Conservation (phyloP, 2,329 filamentous ascomycete species). For the Biscogniauxia sp. region DNA sequence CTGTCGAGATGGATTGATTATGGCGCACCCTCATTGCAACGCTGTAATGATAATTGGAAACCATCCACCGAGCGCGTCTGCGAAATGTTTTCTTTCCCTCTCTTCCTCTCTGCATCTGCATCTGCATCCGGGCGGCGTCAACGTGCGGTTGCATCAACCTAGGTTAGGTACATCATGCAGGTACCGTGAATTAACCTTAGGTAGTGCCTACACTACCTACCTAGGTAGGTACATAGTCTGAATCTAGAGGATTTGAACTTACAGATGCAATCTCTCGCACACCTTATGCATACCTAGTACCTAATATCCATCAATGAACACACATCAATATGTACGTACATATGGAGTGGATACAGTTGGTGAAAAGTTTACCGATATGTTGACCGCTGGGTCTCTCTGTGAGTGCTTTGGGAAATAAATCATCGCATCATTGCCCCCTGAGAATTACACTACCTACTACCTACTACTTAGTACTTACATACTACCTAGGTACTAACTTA, state of each 20-base stretch:
- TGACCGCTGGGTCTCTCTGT: background rate
- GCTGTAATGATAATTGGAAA: background rate
- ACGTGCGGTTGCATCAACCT: background rate
- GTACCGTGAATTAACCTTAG: background rate
- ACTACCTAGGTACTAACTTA: too few relatives aligned
- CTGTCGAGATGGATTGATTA: background rate
- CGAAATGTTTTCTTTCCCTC: background rate
- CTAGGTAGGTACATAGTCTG: too few relatives aligned
- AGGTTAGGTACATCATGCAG: background rate
- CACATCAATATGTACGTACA: background rate
- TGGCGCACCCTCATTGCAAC: background rate
- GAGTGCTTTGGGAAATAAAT: background rate
- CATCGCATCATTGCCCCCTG: background rate
- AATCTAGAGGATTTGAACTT: too few relatives aligned
- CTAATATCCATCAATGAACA: background rate
- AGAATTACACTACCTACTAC: background rate
- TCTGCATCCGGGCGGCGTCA: background rate
- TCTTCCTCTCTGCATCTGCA: background rate
- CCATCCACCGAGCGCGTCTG: background rate
- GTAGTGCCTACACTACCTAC: too few relatives aligned
- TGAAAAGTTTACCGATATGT: background rate
- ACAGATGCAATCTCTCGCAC: too few relatives aligned
- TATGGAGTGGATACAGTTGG: background rate
- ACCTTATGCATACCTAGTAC: too few relatives aligned
- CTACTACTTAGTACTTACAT: too few relatives aligned